These are phyloP conservation scores for Phlegmacium glaucopus DNA, from an alignment of 768 basidiomycete genomes.

Conservation along the genomic window DNA sequence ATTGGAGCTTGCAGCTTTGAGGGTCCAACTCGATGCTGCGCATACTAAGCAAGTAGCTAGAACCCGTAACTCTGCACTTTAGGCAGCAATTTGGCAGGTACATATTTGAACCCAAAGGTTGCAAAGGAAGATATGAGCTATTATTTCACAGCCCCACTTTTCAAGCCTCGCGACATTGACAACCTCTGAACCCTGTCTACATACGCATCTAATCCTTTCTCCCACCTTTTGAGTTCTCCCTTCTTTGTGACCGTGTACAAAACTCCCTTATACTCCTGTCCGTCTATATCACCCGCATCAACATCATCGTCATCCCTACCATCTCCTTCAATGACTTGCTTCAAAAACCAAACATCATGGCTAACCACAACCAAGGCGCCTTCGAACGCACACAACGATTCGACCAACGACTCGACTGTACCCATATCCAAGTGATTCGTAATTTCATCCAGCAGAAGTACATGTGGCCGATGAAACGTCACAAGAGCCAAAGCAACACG, in stretches of 20 bases:
- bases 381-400: slow-evolving; percentile 44
- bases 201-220: slow-evolving; percentile 28
- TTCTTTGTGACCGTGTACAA: slow-evolving; percentile 29
- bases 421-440: slow-evolving; percentile 68
- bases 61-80: too few relatives aligned
- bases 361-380: slow-evolving; percentile 64
- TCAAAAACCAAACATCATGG: slow-evolving; percentile 48
- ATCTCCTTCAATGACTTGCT: slow-evolving; percentile 28
- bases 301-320: slow-evolving; percentile 15
- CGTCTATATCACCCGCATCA: slow-evolving; percentile 11
- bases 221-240: slow-evolving; percentile 27
- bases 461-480: slow-evolving; percentile 50
- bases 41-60: too few relatives aligned
- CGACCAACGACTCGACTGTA: slow-evolving; percentile 54
- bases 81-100: too few relatives aligned
- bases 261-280: slow-evolving; percentile 17
- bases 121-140: too few relatives aligned
- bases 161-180: slow-evolving; percentile 2
- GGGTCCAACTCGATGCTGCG: too few relatives aligned
- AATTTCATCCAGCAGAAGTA: slow-evolving; percentile 57
- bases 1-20: too few relatives aligned
- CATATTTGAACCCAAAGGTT: too few relatives aligned
- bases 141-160: background rate
- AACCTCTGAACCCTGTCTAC: slow-evolving; percentile 21
- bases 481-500: slow-evolving; percentile 57